A percentile compares a stretch with the other conserved stretches of the same genome.
Conservation (phyloP, 805 yeast species). For the Wickerhamia fluorescens region DNA sequence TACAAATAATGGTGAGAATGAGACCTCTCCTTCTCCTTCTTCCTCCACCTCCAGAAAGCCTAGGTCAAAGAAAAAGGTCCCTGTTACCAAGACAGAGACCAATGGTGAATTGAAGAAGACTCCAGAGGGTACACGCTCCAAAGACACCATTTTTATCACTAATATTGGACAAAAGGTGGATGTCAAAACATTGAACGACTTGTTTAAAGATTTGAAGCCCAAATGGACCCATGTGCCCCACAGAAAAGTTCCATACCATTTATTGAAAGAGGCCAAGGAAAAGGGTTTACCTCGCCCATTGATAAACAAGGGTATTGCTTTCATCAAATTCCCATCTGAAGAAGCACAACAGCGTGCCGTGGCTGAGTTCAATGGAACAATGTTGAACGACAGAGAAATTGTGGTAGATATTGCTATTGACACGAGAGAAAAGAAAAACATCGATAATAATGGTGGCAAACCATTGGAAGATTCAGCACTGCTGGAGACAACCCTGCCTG, state of each 20-base stretch:
- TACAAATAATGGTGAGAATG: too few relatives aligned
- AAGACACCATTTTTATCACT: constrained; percentile 54
- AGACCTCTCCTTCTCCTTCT: constrained; percentile 6
- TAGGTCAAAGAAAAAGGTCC: too few relatives aligned
- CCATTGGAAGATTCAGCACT: too few relatives aligned
- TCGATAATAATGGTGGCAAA: too few relatives aligned
- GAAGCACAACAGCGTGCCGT: constrained; percentile 68
- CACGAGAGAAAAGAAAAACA: constrained; percentile 35
- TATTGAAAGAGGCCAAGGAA: constrained; percentile 38
- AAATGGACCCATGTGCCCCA: constrained; percentile 55
- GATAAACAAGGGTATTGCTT: constrained; percentile 59
- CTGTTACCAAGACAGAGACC: constrained; percentile 3
- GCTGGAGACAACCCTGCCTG: too few relatives aligned
- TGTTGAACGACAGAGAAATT: constrained; percentile 58
- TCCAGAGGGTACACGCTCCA: constrained; percentile 50
- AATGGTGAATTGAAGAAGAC: constrained; percentile 7
- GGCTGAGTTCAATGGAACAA: constrained; percentile 58
- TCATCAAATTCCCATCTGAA: constrained; percentile 52
- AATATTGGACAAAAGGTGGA: constrained; percentile 50
- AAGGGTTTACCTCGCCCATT: constrained; percentile 35
- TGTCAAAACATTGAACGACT: constrained; percentile 37
- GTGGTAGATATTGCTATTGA: constrained; percentile 71
- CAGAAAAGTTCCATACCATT: constrained; percentile 37
- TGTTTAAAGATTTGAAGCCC: constrained; percentile 45
- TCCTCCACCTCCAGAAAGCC: too few relatives aligned